A percentile compares a stretch with the other conserved stretches of the same genome.
Evolutionary conservation across 2,329 filamentous ascomycete species (phyloP).

Genomic region (Huntiella moniliformis): DNA sequence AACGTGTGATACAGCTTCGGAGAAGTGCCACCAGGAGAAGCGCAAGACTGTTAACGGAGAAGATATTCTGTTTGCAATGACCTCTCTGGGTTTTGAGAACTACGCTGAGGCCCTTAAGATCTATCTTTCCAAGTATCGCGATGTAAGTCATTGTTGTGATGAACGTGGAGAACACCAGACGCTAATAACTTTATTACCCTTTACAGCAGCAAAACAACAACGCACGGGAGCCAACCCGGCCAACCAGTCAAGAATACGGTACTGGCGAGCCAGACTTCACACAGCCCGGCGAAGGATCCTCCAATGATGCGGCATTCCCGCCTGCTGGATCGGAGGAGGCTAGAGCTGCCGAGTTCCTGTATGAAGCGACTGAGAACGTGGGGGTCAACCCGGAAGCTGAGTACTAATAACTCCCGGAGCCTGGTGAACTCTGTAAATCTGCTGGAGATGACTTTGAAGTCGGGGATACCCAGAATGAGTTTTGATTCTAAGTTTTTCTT

Average conservation of each 20-base stretch:
- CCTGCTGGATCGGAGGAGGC: background rate
- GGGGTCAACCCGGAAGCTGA: background rate
- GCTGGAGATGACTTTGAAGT: background rate
- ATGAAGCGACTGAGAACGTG: background rate
- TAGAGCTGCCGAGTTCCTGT: slow-evolving; percentile 2
- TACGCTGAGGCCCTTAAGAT: slow-evolving; percentile 97
- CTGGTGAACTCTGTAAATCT: too few species aligned
- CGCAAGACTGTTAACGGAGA: slow-evolving; percentile 98
- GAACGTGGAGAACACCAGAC: background rate
- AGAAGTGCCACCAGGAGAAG: slow-evolving; percentile 99
- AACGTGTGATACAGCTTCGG: slow-evolving; percentile 48
- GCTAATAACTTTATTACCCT: background rate
- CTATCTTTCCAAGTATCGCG: slow-evolving; percentile 90
- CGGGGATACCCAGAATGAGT: background rate
- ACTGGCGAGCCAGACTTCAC: background rate
- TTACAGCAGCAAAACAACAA: slow-evolving; percentile 6
- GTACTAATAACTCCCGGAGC: background rate
- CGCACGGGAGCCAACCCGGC: slow-evolving; percentile 6
- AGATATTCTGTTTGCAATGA: slow-evolving; percentile 98
- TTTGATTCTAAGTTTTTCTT: background rate
- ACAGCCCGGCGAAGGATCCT: slow-evolving; percentile 14
- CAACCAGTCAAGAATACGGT: slow-evolving; percentile 7
- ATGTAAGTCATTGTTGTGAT: slow-evolving; percentile 42
- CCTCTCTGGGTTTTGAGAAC: slow-evolving; percentile 94
- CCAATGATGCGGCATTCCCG: slow-evolving; percentile 16